Conservation (phyloP, 2,329 filamentous ascomycete species). For the Cytospora piceae region DNA sequence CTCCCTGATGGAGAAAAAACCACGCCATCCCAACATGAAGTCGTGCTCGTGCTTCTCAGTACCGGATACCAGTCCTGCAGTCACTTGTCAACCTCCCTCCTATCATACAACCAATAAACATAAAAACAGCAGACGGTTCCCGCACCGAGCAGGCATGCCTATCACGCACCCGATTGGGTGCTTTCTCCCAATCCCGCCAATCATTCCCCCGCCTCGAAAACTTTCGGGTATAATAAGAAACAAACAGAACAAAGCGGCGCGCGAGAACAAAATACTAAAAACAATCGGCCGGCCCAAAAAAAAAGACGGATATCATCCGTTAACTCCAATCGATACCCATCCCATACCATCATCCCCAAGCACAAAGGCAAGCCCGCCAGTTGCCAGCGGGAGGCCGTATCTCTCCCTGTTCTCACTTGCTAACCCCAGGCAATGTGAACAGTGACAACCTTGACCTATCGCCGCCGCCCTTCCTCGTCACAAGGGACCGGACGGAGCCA, state of each 20-base stretch:
- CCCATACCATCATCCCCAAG: slow-evolving; percentile 6
- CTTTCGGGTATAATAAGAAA: slow-evolving; percentile 23
- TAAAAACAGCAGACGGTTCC: not conserved
- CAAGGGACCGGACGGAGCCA: not conserved
- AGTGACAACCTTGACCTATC: not conserved
- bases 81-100: not conserved
- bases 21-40: not conserved
- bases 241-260: slow-evolving; percentile 6
- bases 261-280: not conserved
- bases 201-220: slow-evolving; percentile 11
- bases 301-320: slow-evolving; percentile 8
- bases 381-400: slow-evolving; percentile 2
- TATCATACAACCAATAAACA: not conserved
- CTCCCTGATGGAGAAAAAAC: not conserved
- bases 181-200: not conserved
- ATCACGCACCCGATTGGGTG: not conserved
- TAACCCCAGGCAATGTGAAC: slow-evolving; percentile 12
- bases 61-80: slow-evolving; percentile 1
- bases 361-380: not conserved
- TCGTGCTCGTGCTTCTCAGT: not conserved
- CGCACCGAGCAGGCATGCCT: not conserved
- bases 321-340: slow-evolving; percentile 22
- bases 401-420: slow-evolving; percentile 10
- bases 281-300: slow-evolving; percentile 11
- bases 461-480: not conserved